A percentile compares a stretch with the other conserved stretches of the same genome.
Evolutionary conservation across 2,329 filamentous ascomycete species (phyloP).

Genomic region (Neopestalotiopsis sp.): DNA sequence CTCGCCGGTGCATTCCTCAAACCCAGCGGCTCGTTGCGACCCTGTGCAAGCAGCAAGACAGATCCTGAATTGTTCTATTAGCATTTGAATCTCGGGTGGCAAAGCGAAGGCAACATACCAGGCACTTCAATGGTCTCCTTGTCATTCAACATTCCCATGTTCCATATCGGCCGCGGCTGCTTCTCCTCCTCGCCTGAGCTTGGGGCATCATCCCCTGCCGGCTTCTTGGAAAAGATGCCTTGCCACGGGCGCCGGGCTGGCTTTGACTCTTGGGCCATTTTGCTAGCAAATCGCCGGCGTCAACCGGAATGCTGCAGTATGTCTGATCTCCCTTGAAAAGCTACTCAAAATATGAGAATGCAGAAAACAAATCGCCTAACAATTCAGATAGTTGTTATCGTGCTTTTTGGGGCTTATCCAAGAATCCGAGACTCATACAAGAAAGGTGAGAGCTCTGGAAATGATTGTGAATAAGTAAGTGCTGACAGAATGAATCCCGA

Average conservation of each 20-base stretch:
- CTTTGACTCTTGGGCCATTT: constrained; percentile 25
- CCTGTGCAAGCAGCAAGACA: constrained; percentile 58
- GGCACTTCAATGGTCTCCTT: constrained; percentile 84
- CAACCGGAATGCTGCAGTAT: too few relatives aligned
- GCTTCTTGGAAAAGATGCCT: constrained; percentile 24
- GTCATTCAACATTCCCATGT: constrained; percentile 84
- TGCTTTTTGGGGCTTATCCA: too few relatives aligned
- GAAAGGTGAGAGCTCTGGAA: too few relatives aligned
- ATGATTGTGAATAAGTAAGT: too few relatives aligned
- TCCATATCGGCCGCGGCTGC: constrained; percentile 46
- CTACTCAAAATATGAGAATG: too few relatives aligned
- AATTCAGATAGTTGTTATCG: too few relatives aligned
- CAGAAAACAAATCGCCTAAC: too few relatives aligned
- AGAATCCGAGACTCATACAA: too few relatives aligned
- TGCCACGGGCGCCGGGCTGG: constrained; percentile 24
- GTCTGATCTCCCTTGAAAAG: too few relatives aligned
- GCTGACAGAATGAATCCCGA: too few relatives aligned
- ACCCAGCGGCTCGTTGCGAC: constrained; percentile 64
- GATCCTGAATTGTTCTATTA: constrained; percentile 50
- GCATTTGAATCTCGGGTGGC: background rate
- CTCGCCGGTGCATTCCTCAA: constrained; percentile 61
- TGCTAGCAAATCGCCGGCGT: constrained; percentile 3
- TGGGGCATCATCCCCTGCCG: constrained; percentile 13
- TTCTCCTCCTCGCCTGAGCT: constrained; percentile 21
- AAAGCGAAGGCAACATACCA: constrained; percentile 55